Conservation (phyloP, 768 basidiomycete genomes). For the Aureoboletus auriporus region DNA sequence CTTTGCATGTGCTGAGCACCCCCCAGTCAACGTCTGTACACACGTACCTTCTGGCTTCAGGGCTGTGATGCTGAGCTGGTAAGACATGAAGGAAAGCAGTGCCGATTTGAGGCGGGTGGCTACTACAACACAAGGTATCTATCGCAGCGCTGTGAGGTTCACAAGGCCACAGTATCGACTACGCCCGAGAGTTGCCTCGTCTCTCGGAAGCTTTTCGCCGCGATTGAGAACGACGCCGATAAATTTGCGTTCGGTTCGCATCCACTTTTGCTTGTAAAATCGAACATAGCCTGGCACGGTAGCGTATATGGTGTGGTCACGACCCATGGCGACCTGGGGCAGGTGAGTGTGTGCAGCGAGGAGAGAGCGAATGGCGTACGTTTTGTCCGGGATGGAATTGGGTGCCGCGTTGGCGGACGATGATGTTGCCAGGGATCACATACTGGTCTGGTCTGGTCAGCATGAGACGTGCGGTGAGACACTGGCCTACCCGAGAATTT, state of each 20-base stretch:
- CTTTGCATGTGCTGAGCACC: constrained; percentile 30
- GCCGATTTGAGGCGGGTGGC: no score
- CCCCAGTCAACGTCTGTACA: not conserved
- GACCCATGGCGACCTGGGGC: constrained; percentile 78
- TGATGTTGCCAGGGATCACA: constrained; percentile 93
- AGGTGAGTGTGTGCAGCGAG: constrained; percentile 4
- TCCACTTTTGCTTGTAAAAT: constrained; percentile 83
- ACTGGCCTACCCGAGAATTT: constrained; percentile 79
- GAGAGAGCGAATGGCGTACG: constrained; percentile 44
- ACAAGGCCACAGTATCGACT: constrained; percentile 83
- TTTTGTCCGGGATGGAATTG: constrained; percentile 93
- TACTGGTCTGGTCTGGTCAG: constrained; percentile 62
- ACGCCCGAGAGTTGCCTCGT: constrained; percentile 68
- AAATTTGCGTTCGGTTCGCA: constrained; percentile 69
- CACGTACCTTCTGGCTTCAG: constrained; percentile 37
- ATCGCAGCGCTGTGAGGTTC: constrained; percentile 44
- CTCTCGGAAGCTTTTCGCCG: constrained; percentile 84
- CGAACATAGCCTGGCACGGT: constrained; percentile 87
- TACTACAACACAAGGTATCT: no score
- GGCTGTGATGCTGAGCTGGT: constrained; percentile 38
- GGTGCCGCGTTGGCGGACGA: constrained; percentile 91
- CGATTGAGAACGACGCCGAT: constrained; percentile 81
- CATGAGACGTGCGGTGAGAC: constrained; percentile 1
- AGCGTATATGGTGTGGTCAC: constrained; percentile 94
- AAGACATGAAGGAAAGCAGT: constrained; percentile 19